Conservation (phyloP, 2,329 filamentous ascomycete genomes). For the Fusarium anthophilum region DNA sequence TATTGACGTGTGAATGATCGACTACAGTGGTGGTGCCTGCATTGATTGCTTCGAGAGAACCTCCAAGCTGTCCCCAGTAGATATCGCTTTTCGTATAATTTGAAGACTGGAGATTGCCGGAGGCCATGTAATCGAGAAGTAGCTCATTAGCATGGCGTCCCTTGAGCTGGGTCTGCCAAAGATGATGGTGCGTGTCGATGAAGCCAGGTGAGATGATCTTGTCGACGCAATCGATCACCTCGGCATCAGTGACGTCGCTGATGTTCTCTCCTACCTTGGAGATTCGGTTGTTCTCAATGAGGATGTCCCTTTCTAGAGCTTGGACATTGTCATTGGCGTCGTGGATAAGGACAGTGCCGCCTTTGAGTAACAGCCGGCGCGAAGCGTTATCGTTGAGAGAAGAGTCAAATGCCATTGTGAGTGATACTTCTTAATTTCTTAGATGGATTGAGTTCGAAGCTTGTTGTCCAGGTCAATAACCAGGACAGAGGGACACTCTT, state of each 20-base stretch:
- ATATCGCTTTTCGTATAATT: neutral
- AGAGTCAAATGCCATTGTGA: neutral
- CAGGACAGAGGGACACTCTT: neutral
- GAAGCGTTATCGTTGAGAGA: neutral
- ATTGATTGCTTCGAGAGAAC: slow-evolving; percentile 18
- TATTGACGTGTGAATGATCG: slow-evolving; percentile 14
- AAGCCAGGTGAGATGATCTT: slow-evolving; percentile 14
- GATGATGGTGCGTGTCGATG: slow-evolving; percentile 12
- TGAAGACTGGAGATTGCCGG: slow-evolving; percentile 1
- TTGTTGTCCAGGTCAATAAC: neutral
- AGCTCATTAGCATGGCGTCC: slow-evolving; percentile 3
- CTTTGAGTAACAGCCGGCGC: neutral
- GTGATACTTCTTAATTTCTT: accelerated
- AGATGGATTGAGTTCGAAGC: too few species aligned
- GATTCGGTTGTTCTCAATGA: slow-evolving; percentile 12
- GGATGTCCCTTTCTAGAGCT: neutral
- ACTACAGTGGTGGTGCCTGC: slow-evolving; percentile 25
- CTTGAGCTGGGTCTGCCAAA: slow-evolving; percentile 19
- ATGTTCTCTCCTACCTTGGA: neutral
- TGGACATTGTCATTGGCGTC: neutral
- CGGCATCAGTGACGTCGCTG: neutral
- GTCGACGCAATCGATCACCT: neutral
- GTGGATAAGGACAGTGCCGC: slow-evolving; percentile 26
- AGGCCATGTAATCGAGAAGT: slow-evolving; percentile 3
- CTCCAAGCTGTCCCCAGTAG: slow-evolving; percentile 26